Evolutionary conservation across 2,329 filamentous ascomycete genomes (phyloP).

Genomic region (Cercospora sesami): DNA sequence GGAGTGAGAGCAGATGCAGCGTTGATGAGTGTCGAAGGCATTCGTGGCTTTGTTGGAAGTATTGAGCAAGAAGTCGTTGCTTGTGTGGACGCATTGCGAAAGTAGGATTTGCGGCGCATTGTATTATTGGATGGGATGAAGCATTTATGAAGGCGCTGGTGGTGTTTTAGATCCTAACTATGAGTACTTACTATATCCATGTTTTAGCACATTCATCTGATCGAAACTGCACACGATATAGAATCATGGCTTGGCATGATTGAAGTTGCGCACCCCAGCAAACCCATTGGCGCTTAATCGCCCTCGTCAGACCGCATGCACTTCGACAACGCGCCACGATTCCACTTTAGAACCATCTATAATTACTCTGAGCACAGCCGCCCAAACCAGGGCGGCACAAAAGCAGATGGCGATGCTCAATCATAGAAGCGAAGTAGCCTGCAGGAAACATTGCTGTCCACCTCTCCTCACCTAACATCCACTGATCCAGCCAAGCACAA

Average conservation of each 20-base stretch:
- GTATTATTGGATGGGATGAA: background rate
- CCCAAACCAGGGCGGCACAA: background rate
- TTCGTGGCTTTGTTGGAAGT: conserved; percentile 8
- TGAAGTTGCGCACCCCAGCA: background rate
- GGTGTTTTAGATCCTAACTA: background rate
- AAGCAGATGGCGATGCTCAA: background rate
- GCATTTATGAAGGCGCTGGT: background rate
- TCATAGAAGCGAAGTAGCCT: background rate
- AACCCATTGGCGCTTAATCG: background rate
- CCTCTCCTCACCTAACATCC: background rate
- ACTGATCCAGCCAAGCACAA: background rate
- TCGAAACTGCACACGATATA: background rate
- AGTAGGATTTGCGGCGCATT: background rate
- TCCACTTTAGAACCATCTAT: background rate
- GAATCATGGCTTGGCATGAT: background rate
- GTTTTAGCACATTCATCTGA: background rate
- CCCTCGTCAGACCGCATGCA: background rate
- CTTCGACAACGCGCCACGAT: background rate
- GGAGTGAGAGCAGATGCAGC: conserved; percentile 21
- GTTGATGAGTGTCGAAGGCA: conserved; percentile 13
- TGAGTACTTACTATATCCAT: background rate
- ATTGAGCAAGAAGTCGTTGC: conserved; percentile 14
- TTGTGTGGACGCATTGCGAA: conserved; percentile 5
- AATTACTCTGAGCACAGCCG: background rate
- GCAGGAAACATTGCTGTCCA: background rate